Conservation (phyloP, 2,329 filamentous ascomycete genomes). For the Bipolaris sorokiniana region DNA sequence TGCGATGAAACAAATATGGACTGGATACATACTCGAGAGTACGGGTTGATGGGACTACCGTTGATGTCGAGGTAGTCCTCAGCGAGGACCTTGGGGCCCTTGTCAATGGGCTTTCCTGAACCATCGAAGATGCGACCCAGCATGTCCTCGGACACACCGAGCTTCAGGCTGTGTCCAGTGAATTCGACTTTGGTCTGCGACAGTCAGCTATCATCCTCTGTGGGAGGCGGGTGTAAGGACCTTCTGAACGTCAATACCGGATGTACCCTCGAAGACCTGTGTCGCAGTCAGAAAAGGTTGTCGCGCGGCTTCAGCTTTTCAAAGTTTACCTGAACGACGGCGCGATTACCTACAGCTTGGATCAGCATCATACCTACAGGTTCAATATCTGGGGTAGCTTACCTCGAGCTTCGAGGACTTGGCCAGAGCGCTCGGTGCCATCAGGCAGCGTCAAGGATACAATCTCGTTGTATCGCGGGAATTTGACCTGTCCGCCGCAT, state of each 20-base stretch:
- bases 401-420: conserved; percentile 98
- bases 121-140: conserved; percentile 98
- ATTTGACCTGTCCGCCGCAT: conserved; percentile 77
- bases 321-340: conserved; percentile 82
- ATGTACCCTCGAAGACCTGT: conserved; percentile 95
- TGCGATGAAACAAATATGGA: conserved; percentile 20
- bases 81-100: conserved; percentile 95
- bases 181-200: conserved; percentile 93
- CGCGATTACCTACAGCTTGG: conserved; percentile 73
- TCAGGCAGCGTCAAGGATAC: conserved; percentile 94
- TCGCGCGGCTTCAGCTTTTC: not conserved
- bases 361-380: conserved; percentile 23
- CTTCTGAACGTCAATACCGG: conserved; percentile 98
- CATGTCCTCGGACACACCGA: conserved; percentile 99
- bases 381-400: conserved; percentile 35
- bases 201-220: conserved; percentile 30
- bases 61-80: conserved; percentile 99
- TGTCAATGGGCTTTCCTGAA: conserved; percentile 96
- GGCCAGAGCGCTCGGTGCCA: conserved; percentile 90
- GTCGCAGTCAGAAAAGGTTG: conserved; percentile 30
- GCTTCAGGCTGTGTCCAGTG: conserved; percentile 94
- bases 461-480: conserved; percentile 96
- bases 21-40: conserved; percentile 76
- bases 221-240: conserved; percentile 47
- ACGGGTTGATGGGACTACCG: conserved; percentile 97